Evolutionary conservation across 768 basidiomycete genomes (phyloP), one percentile per base, ranked within the genome.

Genomic region (Tylopilus rubrobrunneus): DNA sequence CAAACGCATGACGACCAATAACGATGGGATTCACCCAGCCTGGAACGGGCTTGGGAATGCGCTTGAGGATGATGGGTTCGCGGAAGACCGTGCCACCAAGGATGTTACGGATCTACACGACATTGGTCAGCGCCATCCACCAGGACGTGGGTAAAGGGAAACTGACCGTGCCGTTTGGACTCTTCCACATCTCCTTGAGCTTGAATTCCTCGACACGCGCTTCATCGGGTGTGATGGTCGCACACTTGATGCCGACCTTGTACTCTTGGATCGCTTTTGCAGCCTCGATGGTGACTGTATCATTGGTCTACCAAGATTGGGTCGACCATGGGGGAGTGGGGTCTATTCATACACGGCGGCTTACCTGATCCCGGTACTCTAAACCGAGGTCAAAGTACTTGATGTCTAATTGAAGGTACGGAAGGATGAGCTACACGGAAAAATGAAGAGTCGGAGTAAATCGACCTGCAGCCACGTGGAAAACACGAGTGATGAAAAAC

Each of bases 301-400:
- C 97, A 62, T 93, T 85, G 19, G 97, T 98, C 90, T 95, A 33
- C 41, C 17, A 15, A 31, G 7, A 31, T 10, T n/a, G 17, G 19
- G 41, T 67, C 39, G 9, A 63, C 7, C 0, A 4, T 5, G 23
- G n/a, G 9, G 23, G 29, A 27, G 33, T 12, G 7, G n/a, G 46
- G 21, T 23, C 6, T 12, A n/a, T 12, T 19, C 23, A 9, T 45
- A 19, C 12, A 42, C n/a, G 27, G 1, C 44, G 1, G 17, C 53
- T 11, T 78, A 90, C 91, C 65, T 88, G 76, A 71, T 99, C 95
- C 47, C 96, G 87, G 75, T 87, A 79, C 73, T 96, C 93, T 62
- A 98, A 78, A 17, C 96, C 96, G n/a, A 98, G 81, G 73, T 98
- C 96, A 73, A 83, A 98, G 76, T 98, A 98, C 73, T 98, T 98